Base-by-base conservation (phyloP, 2,329 filamentous ascomycete species). In the Sarocladium brachiariae region DNA sequence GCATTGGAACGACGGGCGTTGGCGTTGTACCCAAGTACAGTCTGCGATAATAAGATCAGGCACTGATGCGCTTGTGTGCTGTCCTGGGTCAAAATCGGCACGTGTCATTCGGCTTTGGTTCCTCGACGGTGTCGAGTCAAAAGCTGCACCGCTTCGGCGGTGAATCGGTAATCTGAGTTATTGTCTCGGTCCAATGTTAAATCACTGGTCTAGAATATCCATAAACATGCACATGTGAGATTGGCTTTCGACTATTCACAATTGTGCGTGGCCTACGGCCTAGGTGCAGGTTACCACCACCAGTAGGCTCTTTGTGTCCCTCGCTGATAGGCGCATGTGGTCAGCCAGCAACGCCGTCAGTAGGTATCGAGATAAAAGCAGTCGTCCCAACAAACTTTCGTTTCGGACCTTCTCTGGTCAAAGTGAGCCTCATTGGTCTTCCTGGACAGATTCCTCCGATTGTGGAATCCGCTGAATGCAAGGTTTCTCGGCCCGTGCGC, bases 401-500 rank as follows among this genome's bases (percentile, higher is more conserved):
- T 10, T 5, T 16, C 16, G 6, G 8, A 8, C 4, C 4, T 7
- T 19, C 35, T 4, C 35, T 21, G 35, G 21, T 21, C 35, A 21
- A 4, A 6, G 18, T 6, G 13, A 39, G 35, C 35, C 35, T 43
- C 39, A 43, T 43, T 43, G 39, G 39, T 25, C 11, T 9, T n/a
- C 23, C 19, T 43, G 39, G 23, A 43, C 21, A 23, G 21, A 43
- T 25, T 25, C 23, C 23, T 24, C 39, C 39, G 39, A 24, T 25
- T 24, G 39, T 43, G 21, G 39, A 43, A 43, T 25, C 39, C 19
- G 7, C 25, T 23, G n/a, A 43, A 43, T 27, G 10, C 23, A 24
- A 19, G 39, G 43, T 21, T 47, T 25, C 27, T 47, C 43, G 43
- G 43, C 43, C 43, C 43, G 43, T 25, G 21, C 24, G 43, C 43